These are phyloP conservation scores for Aureobasidium mangrovei DNA, from an alignment of 2,329 filamentous ascomycete species.

Conservation along the genomic window DNA sequence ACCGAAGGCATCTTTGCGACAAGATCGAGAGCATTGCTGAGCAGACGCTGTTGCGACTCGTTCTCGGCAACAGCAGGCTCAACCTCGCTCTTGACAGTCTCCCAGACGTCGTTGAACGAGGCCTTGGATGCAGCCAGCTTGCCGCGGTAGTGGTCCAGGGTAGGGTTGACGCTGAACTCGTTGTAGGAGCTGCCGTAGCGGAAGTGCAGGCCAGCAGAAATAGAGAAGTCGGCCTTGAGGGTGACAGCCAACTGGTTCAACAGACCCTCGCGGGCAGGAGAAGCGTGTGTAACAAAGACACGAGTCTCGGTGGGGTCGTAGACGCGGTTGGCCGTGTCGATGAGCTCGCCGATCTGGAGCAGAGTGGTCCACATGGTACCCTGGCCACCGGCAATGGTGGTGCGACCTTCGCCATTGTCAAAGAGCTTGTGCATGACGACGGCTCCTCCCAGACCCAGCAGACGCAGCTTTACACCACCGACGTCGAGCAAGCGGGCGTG, in stretches of 20 bases:
- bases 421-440: slow-evolving; percentile 99
- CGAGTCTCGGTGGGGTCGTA: slow-evolving; percentile 98
- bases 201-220: slow-evolving; percentile 96
- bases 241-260: slow-evolving; percentile 96
- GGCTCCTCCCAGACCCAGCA: slow-evolving; percentile 86
- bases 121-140: slow-evolving; percentile 97
- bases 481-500: slow-evolving; percentile 91
- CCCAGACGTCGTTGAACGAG: slow-evolving; percentile 98
- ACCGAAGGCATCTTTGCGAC: slow-evolving; percentile 98
- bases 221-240: slow-evolving; percentile 94
- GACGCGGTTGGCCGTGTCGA: slow-evolving; percentile 95
- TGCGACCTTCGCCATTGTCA: slow-evolving; percentile 94
- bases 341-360: slow-evolving; percentile 93
- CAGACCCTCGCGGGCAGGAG: slow-evolving; percentile 89
- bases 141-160: slow-evolving; percentile 93
- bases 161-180: slow-evolving; percentile 98
- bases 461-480: slow-evolving; percentile 88
- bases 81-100: slow-evolving; percentile 93
- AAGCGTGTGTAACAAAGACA: slow-evolving; percentile 93
- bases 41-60: slow-evolving; percentile 82
- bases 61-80: slow-evolving; percentile 91
- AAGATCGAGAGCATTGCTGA: slow-evolving; percentile 83
- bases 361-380: slow-evolving; percentile 99
- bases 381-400: slow-evolving; percentile 94
- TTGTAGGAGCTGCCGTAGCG: slow-evolving; percentile 99